These are phyloP conservation scores for Trebouxia sp. DNA, from an alignment of 139 green algal genomes.

Conservation along the genomic window DNA sequence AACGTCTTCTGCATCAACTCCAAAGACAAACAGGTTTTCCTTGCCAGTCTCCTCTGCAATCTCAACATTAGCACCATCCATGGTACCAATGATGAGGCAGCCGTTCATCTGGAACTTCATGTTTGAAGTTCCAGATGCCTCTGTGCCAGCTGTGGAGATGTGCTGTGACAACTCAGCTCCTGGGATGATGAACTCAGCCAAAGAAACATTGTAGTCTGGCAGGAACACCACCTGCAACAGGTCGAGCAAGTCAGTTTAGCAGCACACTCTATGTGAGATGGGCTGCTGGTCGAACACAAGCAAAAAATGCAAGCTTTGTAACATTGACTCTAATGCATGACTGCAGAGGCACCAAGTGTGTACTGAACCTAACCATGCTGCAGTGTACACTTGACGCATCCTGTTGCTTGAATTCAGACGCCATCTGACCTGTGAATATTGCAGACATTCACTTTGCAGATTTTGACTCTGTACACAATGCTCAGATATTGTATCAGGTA, in stretches of 20 bases:
- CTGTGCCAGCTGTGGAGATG: conserved; percentile 90
- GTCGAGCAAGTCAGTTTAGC: neutral
- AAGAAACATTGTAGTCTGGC: conserved; percentile 96
- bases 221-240: conserved; percentile 82
- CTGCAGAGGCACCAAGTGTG: too few relatives aligned
- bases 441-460: too few relatives aligned
- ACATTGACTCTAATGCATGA: too few relatives aligned
- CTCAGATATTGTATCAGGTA: too few relatives aligned
- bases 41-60: conserved; percentile 87
- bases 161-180: conserved; percentile 84
- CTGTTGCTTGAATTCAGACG: too few relatives aligned
- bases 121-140: conserved; percentile 92
- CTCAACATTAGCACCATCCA: conserved; percentile 99
- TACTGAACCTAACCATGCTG: too few relatives aligned
- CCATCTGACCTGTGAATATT: neutral
- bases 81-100: conserved; percentile 96
- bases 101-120: conserved; percentile 99
- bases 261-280: too few relatives aligned
- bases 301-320: too few relatives aligned
- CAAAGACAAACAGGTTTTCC: conserved; percentile 91
- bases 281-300: too few relatives aligned
- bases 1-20: conserved; percentile 51
- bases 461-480: too few relatives aligned
- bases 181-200: conserved; percentile 84
- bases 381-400: too few relatives aligned